Evolutionary conservation across 805 yeast genomes (phyloP).

Genomic region (Suhomyces sp.): DNA sequence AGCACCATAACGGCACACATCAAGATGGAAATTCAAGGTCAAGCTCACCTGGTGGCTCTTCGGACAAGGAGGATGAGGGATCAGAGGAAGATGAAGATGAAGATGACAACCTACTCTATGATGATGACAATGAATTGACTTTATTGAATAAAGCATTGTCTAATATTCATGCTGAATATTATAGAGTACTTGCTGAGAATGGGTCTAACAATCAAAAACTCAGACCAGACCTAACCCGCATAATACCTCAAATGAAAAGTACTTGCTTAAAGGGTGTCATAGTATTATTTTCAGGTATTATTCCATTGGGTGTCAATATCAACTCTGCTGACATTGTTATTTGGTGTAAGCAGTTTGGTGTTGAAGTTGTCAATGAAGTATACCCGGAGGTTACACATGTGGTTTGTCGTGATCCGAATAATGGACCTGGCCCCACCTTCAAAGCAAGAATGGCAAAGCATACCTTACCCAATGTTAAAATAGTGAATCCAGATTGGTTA

Average conservation of each 20-base stretch:
- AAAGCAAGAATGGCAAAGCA: conserved; percentile 80
- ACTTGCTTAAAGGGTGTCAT: conserved; percentile 65
- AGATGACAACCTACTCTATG: conserved; percentile 58
- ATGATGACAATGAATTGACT: conserved; percentile 77
- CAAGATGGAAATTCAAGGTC: conserved; percentile 17
- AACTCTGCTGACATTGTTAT: conserved; percentile 82
- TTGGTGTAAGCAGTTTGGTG: conserved; percentile 94
- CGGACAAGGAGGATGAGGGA: conserved; percentile 25
- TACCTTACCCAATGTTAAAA: conserved; percentile 57
- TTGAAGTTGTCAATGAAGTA: conserved; percentile 71
- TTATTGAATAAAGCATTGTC: conserved; percentile 61
- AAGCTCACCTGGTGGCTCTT: conserved; percentile 14
- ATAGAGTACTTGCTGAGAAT: conserved; percentile 42
- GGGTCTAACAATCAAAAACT: conserved; percentile 9
- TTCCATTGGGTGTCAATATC: conserved; percentile 76
- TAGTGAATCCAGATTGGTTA: conserved; percentile 93
- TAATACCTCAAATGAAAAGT: conserved; percentile 73
- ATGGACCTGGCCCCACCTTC: conserved; percentile 51
- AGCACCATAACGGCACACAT: conserved; percentile 22
- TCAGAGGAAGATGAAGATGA: conserved; percentile 26
- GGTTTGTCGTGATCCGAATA: conserved; percentile 70
- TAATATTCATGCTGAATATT: conserved; percentile 68
- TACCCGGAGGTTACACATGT: conserved; percentile 81
- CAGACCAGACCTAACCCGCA: conserved; percentile 63
- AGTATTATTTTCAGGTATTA: conserved; percentile 82